phyloP scores from a whole-genome alignment of 2,329 filamentous ascomycete species.

The Blastomyces gilchristii region DNA sequence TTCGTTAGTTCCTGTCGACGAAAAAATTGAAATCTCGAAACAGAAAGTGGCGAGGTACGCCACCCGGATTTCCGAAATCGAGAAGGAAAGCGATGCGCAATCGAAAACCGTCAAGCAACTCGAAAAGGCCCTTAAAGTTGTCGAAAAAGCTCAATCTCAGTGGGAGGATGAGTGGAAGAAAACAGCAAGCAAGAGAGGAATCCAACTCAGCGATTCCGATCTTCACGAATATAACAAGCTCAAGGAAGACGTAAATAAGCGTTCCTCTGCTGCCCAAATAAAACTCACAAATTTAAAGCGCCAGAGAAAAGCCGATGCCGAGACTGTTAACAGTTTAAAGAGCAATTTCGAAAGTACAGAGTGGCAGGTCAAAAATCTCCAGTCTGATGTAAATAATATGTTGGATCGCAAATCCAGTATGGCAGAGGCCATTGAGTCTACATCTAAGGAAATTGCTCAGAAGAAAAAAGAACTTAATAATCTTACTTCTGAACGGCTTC shows the following conservation, averaged over 20 bases:
- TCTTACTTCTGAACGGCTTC: constrained; percentile 70
- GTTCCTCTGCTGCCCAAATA: constrained; percentile 67
- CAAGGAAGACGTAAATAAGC: constrained; percentile 72
- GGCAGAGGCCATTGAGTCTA: constrained; percentile 53
- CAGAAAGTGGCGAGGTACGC: constrained; percentile 59
- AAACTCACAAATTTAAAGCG: constrained; percentile 79
- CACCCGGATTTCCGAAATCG: constrained; percentile 57
- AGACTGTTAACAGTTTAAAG: constrained; percentile 79
- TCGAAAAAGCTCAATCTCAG: constrained; percentile 80
- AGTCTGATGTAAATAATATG: constrained; percentile 59
- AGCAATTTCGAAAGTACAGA: constrained; percentile 75
- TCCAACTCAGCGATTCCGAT: constrained; percentile 73
- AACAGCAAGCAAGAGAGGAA: constrained; percentile 74
- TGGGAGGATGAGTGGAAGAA: constrained; percentile 85
- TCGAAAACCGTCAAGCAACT: constrained; percentile 58
- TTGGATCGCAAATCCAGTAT: constrained; percentile 57
- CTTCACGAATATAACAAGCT: constrained; percentile 82
- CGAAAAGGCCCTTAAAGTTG: constrained; percentile 66
- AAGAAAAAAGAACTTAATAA: constrained; percentile 90
- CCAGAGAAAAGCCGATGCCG: constrained; percentile 82
- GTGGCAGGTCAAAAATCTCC: constrained; percentile 61
- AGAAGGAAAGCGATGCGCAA: constrained; percentile 67
- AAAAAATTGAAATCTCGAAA: constrained; percentile 74
- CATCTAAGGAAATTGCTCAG: constrained; percentile 64
- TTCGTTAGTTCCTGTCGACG: constrained; percentile 75